A percentile compares a stretch with the other conserved stretches of the same genome.
These are phyloP conservation scores for Centrapalus pauciflorus DNA, from an alignment of 129 eudicot genomes.

Conservation along the genomic window DNA sequence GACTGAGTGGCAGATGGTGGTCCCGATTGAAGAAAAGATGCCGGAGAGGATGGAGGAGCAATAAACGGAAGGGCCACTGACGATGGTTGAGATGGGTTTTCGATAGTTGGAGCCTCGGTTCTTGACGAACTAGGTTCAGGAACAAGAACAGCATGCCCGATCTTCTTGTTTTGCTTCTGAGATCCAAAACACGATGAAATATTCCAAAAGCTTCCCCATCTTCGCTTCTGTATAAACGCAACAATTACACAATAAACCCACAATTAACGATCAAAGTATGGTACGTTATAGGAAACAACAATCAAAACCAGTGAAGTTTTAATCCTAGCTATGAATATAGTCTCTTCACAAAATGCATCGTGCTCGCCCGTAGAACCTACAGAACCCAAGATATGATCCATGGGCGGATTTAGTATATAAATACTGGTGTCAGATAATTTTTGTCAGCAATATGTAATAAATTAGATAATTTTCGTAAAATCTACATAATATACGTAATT, in stretches of 20 bases:
- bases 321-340: no score
- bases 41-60: conserved; percentile 98
- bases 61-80: conserved; percentile 55
- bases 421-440: no score
- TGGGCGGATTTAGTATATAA: not conserved
- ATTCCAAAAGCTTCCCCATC: conserved; percentile 82
- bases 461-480: no score
- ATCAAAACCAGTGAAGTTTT: no score
- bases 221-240: conserved; percentile 55
- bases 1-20: conserved; percentile 76
- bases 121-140: conserved; percentile 51
- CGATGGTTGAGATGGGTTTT: conserved; percentile 46
- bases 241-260: not conserved
- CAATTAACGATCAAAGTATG: not conserved
- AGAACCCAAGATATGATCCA: not conserved
- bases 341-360: no score
- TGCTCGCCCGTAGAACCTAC: not conserved
- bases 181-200: conserved; percentile 80
- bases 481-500: no score
- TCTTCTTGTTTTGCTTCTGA: conserved; percentile 49
- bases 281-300: not conserved
- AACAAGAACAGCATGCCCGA: conserved; percentile 69
- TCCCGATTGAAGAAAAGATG: conserved; percentile 84
- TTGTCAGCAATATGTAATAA: no score
- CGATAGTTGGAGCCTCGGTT: conserved; percentile 28